Percentiles rank a stretch among this genome's conserved stretches.
These are phyloP conservation scores for Aureobasidium sp. DNA, from an alignment of 2,329 filamentous ascomycete genomes.

Conservation along the genomic window DNA sequence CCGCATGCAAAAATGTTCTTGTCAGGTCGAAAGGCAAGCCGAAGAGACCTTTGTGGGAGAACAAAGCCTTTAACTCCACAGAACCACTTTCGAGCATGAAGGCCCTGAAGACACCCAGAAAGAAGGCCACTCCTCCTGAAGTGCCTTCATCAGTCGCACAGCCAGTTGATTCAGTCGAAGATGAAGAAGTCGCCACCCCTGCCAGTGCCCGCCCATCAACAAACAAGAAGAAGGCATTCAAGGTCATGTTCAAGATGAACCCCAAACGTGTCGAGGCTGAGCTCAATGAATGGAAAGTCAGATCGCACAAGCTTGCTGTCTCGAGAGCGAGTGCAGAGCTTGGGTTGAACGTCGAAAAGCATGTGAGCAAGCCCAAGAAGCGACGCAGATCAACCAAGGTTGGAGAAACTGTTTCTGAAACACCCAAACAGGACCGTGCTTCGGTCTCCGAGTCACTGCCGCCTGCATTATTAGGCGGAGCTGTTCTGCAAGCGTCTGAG, in stretches of 20 bases:
- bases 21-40: not conserved
- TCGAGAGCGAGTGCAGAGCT: not conserved
- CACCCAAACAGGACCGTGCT: not conserved
- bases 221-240: not conserved
- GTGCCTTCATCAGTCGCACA: not conserved
- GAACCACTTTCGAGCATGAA: not conserved
- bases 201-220: not conserved
- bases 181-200: not conserved
- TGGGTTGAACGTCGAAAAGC: not conserved
- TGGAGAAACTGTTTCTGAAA: not conserved
- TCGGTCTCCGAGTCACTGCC: not conserved
- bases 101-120: not conserved
- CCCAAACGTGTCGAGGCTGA: slow-evolving; percentile 9
- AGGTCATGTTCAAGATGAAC: slow-evolving; percentile 10
- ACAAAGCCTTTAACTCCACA: not conserved
- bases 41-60: not conserved
- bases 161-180: not conserved
- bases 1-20: slow-evolving; percentile 25
- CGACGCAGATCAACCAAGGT: not conserved
- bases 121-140: not conserved
- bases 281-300: slow-evolving; percentile 8
- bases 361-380: not conserved
- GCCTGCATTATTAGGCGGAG: not conserved
- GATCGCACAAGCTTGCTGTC: not conserved
- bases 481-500: not conserved